These are phyloP conservation scores for Solanum dulcamara DNA, from an alignment of 257 asterid species.

Conservation along the genomic window DNA sequence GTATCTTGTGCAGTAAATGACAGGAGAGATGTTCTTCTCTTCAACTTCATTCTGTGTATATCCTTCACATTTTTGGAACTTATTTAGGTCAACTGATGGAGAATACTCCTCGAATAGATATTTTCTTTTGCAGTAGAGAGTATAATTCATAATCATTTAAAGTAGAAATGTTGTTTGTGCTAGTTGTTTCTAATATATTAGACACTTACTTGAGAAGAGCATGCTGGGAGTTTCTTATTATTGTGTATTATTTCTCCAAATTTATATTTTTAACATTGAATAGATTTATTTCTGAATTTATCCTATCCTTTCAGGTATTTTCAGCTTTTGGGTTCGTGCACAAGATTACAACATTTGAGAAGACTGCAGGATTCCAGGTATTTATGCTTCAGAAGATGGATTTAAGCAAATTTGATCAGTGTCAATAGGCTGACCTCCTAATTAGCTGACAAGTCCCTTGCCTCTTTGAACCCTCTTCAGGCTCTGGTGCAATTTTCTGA, in stretches of 20 bases:
- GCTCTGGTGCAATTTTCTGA: constrained; percentile 92
- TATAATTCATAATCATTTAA: neutral
- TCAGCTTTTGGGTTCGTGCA: constrained; percentile 92
- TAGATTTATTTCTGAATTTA: neutral
- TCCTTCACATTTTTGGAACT: neutral
- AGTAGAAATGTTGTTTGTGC: neutral
- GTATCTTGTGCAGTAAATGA: neutral
- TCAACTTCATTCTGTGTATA: neutral
- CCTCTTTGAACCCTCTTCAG: constrained; percentile 15
- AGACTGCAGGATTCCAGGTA: constrained; percentile 98
- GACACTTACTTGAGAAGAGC: neutral
- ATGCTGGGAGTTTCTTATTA: neutral
- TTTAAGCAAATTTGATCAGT: neutral
- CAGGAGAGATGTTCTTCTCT: neutral
- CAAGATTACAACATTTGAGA: constrained; percentile 91
- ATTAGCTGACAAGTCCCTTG: neutral
- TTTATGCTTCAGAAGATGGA: constrained; percentile 2
- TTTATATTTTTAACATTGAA: neutral
- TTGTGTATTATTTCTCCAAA: neutral
- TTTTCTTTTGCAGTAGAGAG: neutral
- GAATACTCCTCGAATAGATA: neutral
- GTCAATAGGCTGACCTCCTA: neutral
- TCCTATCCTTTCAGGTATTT: constrained; percentile 47
- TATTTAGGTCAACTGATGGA: neutral
- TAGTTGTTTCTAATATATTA: neutral